Conservation (phyloP, 345 rosid genomes). For the Linum lewisii region DNA sequence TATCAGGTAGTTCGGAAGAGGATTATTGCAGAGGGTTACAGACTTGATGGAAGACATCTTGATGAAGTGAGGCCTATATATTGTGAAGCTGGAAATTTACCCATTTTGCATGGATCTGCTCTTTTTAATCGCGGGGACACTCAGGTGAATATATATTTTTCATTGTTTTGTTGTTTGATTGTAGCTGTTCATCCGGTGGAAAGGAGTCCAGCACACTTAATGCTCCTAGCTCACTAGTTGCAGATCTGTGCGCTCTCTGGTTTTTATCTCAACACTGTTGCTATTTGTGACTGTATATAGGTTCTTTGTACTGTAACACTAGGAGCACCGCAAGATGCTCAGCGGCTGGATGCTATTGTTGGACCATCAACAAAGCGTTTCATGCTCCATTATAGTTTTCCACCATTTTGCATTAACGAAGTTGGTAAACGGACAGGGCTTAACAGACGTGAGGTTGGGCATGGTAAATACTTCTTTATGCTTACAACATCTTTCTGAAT, state of each 20-base stretch:
- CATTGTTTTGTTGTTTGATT: background rate
- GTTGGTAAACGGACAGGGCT: slow-evolving; percentile 87
- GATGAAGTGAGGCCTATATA: slow-evolving; percentile 79
- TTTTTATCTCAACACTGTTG: background rate
- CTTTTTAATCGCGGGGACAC: slow-evolving; percentile 95
- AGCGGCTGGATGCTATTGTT: slow-evolving; percentile 68
- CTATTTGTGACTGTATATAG: slow-evolving; percentile 29
- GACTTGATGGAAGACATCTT: slow-evolving; percentile 85
- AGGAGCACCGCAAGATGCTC: slow-evolving; percentile 92
- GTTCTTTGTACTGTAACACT: slow-evolving; percentile 90
- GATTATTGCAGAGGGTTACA: slow-evolving; percentile 67
- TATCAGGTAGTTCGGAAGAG: slow-evolving; percentile 81
- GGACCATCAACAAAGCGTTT: slow-evolving; percentile 90
- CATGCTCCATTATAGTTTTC: slow-evolving; percentile 98
- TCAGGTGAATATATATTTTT: slow-evolving; percentile 40
- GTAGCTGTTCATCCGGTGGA: background rate
- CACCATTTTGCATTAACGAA: slow-evolving; percentile 89
- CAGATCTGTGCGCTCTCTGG: background rate
- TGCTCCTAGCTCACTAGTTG: background rate
- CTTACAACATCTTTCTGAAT: background rate
- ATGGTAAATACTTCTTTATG: slow-evolving; percentile 38
- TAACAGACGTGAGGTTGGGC: slow-evolving; percentile 99
- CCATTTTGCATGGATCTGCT: slow-evolving; percentile 77
- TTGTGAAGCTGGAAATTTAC: slow-evolving; percentile 66
- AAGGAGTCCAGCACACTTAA: background rate